Base-by-base conservation (phyloP, 1,284 basidiomycete genomes). In the Mixia osmundae region DNA sequence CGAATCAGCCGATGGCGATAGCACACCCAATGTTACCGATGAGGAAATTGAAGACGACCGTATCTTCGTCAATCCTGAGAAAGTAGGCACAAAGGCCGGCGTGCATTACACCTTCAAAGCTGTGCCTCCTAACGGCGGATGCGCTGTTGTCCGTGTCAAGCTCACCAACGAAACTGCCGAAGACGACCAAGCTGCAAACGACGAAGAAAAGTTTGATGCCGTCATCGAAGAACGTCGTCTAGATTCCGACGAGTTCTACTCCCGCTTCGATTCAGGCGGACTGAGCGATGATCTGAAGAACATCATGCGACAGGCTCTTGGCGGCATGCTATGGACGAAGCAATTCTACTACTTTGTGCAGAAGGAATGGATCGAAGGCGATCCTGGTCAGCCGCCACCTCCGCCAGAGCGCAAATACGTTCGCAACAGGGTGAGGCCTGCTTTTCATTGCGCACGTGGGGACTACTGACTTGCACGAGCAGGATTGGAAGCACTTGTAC, bases 311-410 rank as follows among this genome's bases (percentile, higher is more conserved):
- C 89, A 95, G 57, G 89, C 85, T n/a, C 61, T 95, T 25, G 73
- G 72, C 16, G 89, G 89, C n/a, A 95, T 97, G 89, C 61, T 97
- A 37, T 95, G 89, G 85, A 87, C 79, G 37, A 97, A 95, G 61
- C 89, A 95, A 52, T 83, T 72, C 59, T 97, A 95, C 61, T 69
- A 78, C 55, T 95, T 89, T 58, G 71, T 94, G 44, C 87, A 94
- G 57, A 76, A 78, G 51, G 78, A 91, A 45, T 97, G 89, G 89
- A 66, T 89, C 39, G 69, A 79, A 42, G 89, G 89, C 34, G 89
- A 97, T 58, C 75, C 83, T 6, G 76, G 76, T 14, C 89, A 95
- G 57, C 89, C 89, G 3, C 68, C 82, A 12, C 89, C 89, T 2
- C 89, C 89, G 11, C 72, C 79, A 1, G 76, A 79, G 52, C 67